Evolutionary conservation across 2,329 filamentous ascomycete genomes (phyloP), one percentile per base, ranked within the genome.

Genomic region (Colletotrichum tropicicola): DNA sequence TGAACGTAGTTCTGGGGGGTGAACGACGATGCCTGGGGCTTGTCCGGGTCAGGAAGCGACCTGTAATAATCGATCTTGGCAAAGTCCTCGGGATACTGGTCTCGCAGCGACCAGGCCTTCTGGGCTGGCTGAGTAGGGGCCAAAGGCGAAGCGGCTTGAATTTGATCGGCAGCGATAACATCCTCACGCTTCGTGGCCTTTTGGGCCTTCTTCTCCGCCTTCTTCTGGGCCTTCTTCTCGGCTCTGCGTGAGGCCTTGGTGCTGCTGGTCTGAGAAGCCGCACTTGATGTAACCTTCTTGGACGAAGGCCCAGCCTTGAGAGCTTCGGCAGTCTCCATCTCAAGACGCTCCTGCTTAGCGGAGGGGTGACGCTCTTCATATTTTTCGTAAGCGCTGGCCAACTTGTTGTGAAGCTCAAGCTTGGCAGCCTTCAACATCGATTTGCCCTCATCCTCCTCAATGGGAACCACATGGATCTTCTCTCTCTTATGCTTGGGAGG

Each of bases 341-440:
- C 43, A 43, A 55, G 23, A 21, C 57, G 57, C 45, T 62, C 58
- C 28, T 49, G 27, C 44, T 63, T 65, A 17, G 52, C 52, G 13
- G 51, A 57, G 10, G 62, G 62, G 12, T 65, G 59, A 23, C 37
- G 57, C 30, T 37, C 30, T 28, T 65, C 59, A 6, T 49, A 49
- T 8, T 37, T 39, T 19, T 62, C 30, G 21, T 61, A 28, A 8
- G 45, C 30, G 4, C 32, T 35, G 3, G 51, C 57, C n/a, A 65
- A 27, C 27, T 44, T 56, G 49, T 65, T 65, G 23, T 60, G 45
- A 5, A 61, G 51, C 13, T 65, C 49, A 10, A 56, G 32, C 17
- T 65, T 49, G 25, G 58, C 58, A 9, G 59, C 62, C 13, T 35
- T 60, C 12, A 60, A 15, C 56, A 64, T 60, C 0, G 61, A 64